Conservation (phyloP, 257 asterid species). For the Solanum sejunctum region DNA sequence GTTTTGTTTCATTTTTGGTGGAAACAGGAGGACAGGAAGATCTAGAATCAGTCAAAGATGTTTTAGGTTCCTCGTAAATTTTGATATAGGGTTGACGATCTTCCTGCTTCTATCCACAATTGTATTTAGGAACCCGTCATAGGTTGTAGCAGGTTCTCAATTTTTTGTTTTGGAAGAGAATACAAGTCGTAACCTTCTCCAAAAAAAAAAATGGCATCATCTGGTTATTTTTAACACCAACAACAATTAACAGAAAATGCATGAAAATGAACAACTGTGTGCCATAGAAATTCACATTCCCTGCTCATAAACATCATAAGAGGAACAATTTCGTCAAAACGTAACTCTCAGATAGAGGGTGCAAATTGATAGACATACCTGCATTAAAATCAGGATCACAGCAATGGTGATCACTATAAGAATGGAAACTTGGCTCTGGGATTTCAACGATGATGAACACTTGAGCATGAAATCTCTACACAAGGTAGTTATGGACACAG, state of each 20-base stretch:
- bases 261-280: neutral
- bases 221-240: neutral
- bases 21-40: too few species aligned
- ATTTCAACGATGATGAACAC: conserved; percentile 33
- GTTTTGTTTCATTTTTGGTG: too few species aligned
- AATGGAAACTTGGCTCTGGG: conserved; percentile 39
- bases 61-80: too few species aligned
- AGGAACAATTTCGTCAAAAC: neutral
- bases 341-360: neutral
- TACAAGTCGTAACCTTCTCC: too few species aligned
- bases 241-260: neutral
- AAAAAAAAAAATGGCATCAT: neutral
- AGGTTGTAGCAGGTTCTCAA: too few species aligned
- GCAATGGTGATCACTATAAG: conserved; percentile 46
- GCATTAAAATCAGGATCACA: conserved; percentile 71
- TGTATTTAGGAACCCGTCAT: too few species aligned
- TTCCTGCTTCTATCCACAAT: too few species aligned
- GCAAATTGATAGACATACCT: conserved; percentile 33
- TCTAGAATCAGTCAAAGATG: too few species aligned
- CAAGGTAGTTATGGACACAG: conserved; percentile 26
- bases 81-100: too few species aligned
- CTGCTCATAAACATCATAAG: neutral
- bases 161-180: too few species aligned
- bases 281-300: neutral
- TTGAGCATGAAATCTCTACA: conserved; percentile 25